phyloP scores from a whole-genome alignment of 2,329 filamentous ascomycete species.

The Fusarium secorum region DNA sequence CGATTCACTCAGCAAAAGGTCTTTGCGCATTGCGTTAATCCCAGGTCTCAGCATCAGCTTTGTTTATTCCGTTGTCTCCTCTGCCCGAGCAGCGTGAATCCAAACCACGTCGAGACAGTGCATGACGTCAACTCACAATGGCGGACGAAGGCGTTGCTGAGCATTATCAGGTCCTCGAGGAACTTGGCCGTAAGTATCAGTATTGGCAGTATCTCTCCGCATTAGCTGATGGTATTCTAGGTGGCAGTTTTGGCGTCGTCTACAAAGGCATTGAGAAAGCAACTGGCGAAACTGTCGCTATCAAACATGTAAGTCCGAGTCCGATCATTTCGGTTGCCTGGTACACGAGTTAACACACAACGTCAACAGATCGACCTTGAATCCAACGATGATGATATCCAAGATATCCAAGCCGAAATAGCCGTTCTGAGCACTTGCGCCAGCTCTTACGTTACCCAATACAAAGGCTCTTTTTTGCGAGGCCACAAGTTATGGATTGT shows the following conservation, averaged over 20 bases:
- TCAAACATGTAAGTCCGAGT: slow-evolving; percentile 83
- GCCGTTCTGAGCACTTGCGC: slow-evolving; percentile 93
- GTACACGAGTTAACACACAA: slow-evolving; percentile 20
- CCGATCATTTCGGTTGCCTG: slow-evolving; percentile 12
- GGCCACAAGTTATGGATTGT: slow-evolving; percentile 99
- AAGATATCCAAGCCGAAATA: slow-evolving; percentile 98
- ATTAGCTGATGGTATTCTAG: slow-evolving; percentile 57
- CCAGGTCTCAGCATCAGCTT: slow-evolving; percentile 7
- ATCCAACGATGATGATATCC: slow-evolving; percentile 97
- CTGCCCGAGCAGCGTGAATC: slow-evolving; percentile 11
- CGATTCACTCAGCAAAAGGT: neutral
- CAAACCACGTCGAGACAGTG: slow-evolving; percentile 25
- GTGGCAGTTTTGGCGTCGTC: slow-evolving; percentile 94
- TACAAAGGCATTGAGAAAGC: slow-evolving; percentile 94
- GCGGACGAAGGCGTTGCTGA: slow-evolving; percentile 75
- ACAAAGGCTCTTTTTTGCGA: slow-evolving; percentile 94
- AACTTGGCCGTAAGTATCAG: slow-evolving; percentile 81
- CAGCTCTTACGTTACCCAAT: slow-evolving; percentile 93
- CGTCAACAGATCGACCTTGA: slow-evolving; percentile 90
- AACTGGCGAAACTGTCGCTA: slow-evolving; percentile 92
- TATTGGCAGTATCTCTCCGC: neutral
- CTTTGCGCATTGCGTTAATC: neutral
- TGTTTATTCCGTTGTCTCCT: slow-evolving; percentile 9
- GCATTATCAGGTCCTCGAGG: slow-evolving; percentile 94
- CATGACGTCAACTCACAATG: slow-evolving; percentile 53